Percentiles rank a stretch among this genome's conserved stretches.
phyloP scores from a whole-genome alignment of 1,284 basidiomycete species.

The Wolfiporia cocos region DNA sequence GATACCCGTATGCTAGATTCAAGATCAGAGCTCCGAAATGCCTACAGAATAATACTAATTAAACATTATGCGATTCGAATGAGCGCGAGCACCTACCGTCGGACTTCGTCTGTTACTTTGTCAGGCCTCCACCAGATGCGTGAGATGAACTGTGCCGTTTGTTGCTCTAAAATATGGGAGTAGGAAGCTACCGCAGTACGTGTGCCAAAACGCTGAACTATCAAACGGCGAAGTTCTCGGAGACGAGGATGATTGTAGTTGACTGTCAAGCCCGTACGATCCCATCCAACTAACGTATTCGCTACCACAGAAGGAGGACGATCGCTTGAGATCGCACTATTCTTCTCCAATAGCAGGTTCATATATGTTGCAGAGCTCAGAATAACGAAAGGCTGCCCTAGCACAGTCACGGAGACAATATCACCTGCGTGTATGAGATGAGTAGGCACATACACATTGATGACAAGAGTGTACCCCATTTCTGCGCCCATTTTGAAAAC shows the following conservation, averaged over 20 bases:
- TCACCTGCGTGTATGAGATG: too few species aligned
- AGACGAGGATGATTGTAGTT: conserved; percentile 30
- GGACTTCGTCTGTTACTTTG: conserved; percentile 10
- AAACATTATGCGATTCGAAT: neutral
- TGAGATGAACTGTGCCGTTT: conserved; percentile 25
- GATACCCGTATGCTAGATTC: conserved; percentile 33
- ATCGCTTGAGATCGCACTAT: conserved; percentile 31
- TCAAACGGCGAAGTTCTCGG: conserved; percentile 29
- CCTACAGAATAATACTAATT: conserved; percentile 14
- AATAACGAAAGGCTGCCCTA: conserved; percentile 7
- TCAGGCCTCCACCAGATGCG: conserved; percentile 24
- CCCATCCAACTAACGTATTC: conserved; percentile 28
- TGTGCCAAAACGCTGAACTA: conserved; percentile 34
- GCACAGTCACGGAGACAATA: conserved; percentile 5
- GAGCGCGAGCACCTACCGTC: conserved; percentile 17
- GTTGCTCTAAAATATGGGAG: conserved; percentile 22
- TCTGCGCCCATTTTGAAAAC: too few species aligned
- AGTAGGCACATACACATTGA: too few species aligned
- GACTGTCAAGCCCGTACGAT: conserved; percentile 25
- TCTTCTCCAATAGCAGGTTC: conserved; percentile 30
- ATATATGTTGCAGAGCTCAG: conserved; percentile 12
- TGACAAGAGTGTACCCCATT: too few species aligned
- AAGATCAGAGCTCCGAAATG: conserved; percentile 33
- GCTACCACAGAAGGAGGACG: conserved; percentile 26
- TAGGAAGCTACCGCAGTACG: conserved; percentile 19